A percentile compares a stretch with the other conserved stretches of the same genome.
Conservation (phyloP, 257 asterid species). For the Coffea eugenioides region DNA sequence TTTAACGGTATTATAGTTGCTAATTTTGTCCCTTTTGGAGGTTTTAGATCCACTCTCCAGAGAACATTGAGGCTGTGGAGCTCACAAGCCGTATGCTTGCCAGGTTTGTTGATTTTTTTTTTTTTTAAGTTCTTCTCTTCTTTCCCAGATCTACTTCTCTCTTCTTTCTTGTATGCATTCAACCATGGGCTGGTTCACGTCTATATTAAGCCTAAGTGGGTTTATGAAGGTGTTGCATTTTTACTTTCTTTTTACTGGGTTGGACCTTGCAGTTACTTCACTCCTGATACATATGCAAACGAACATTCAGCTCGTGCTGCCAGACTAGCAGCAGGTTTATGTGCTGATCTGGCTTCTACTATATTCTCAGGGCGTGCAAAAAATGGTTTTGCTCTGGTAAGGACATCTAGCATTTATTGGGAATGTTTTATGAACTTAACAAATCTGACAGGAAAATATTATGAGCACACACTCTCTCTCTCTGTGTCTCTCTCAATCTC, state of each 20-base stretch:
- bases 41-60: conserved; percentile 73
- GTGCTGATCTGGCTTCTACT: conserved; percentile 92
- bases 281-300: conserved; percentile 96
- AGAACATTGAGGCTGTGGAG: conserved; percentile 90
- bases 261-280: conserved; percentile 75
- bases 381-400: conserved; percentile 99
- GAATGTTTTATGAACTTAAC: background rate
- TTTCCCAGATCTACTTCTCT: background rate
- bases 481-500: conserved; percentile 19
- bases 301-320: conserved; percentile 90
- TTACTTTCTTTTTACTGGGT: background rate
- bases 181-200: background rate
- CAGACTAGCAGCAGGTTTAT: conserved; percentile 96
- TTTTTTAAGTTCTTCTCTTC: background rate
- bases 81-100: conserved; percentile 61
- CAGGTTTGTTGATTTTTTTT: conserved; percentile 47
- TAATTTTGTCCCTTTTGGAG: conserved; percentile 33
- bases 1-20: conserved; percentile 11
- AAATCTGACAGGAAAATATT: conserved; percentile 8
- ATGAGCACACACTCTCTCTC: conserved; percentile 2
- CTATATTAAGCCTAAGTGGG: background rate
- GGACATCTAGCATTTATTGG: conserved; percentile 16
- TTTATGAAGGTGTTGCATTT: background rate
- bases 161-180: conserved; percentile 1
- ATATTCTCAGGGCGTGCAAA: conserved; percentile 71